These are phyloP conservation scores for Opeltia flavorubescens DNA, from an alignment of 495 filamentous ascomycete species.

Conservation along the genomic window DNA sequence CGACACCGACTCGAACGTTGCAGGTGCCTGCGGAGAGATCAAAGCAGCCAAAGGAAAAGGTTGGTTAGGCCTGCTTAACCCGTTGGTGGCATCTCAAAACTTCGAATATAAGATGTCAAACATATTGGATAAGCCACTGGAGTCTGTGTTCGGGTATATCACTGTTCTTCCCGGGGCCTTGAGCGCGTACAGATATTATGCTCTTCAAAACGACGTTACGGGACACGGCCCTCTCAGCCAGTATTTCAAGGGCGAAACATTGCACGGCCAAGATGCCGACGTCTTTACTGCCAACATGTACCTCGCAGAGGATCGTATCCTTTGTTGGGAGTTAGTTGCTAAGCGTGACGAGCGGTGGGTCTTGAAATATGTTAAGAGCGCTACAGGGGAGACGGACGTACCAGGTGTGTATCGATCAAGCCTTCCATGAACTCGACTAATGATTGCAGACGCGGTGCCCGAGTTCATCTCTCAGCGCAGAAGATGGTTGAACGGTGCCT, in stretches of 20 bases:
- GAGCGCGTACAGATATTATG: slow-evolving; percentile 91
- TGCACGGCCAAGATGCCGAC: slow-evolving; percentile 93
- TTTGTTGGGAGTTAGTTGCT: slow-evolving; percentile 97
- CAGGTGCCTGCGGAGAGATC: slow-evolving; percentile 93
- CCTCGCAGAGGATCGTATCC: slow-evolving; percentile 92
- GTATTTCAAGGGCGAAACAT: slow-evolving; percentile 97
- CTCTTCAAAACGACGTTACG: slow-evolving; percentile 89
- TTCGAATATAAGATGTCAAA: slow-evolving; percentile 99
- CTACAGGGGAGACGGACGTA: slow-evolving; percentile 94
- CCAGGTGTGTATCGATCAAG: slow-evolving; percentile 45
- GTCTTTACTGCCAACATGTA: slow-evolving; percentile 99
- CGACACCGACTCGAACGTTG: slow-evolving; percentile 91
- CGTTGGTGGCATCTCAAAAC: slow-evolving; percentile 91
- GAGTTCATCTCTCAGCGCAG: slow-evolving; percentile 95
- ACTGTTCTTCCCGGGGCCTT: slow-evolving; percentile 92
- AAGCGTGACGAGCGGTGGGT: slow-evolving; percentile 94
- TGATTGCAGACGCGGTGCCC: slow-evolving; percentile 32
- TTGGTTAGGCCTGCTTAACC: slow-evolving; percentile 76
- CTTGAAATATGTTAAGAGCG: slow-evolving; percentile 90
- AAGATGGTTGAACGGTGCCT: slow-evolving; percentile 96
- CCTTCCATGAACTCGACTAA: not conserved
- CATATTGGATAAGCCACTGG: slow-evolving; percentile 93
- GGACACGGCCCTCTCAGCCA: slow-evolving; percentile 92
- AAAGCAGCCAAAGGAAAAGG: slow-evolving; percentile 84
- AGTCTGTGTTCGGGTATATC: slow-evolving; percentile 96